Conservation (phyloP, 306 rosid species). For the Arachis stenosperma region DNA sequence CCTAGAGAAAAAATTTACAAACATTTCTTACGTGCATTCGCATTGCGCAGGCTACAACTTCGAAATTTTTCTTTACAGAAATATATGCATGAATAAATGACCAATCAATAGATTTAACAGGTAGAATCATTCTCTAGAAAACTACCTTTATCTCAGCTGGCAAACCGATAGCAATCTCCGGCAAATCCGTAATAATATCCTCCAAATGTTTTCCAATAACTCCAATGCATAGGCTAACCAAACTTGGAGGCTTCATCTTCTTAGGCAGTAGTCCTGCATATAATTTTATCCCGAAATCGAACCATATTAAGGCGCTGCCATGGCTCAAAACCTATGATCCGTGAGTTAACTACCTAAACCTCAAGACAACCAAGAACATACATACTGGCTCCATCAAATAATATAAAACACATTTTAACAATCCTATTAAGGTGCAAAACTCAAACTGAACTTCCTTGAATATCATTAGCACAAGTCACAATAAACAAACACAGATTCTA, state of each 20-base stretch:
- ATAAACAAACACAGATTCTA: conserved; percentile 20
- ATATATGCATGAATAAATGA: conserved; percentile 10
- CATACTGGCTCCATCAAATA: conserved; percentile 15
- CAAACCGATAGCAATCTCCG: conserved; percentile 62
- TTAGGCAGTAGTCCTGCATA: conserved; percentile 50
- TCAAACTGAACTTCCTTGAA: conserved; percentile 3
- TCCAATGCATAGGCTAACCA: conserved; percentile 78
- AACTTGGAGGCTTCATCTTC: conserved; percentile 64
- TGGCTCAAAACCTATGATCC: conserved; percentile 13
- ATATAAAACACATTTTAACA: background rate
- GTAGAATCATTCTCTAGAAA: conserved; percentile 21
- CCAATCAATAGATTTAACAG: conserved; percentile 2
- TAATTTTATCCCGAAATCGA: conserved; percentile 10
- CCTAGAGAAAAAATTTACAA: background rate
- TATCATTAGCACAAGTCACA: conserved; percentile 1
- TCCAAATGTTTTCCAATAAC: conserved; percentile 82
- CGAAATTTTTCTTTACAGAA: background rate
- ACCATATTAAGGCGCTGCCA: background rate
- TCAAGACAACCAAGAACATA: conserved; percentile 3
- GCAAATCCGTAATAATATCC: conserved; percentile 74
- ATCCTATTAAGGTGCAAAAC: conserved; percentile 10
- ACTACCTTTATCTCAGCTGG: conserved; percentile 82
- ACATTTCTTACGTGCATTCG: background rate
- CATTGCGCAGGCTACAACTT: background rate
- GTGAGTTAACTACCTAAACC: background rate